phyloP scores from a whole-genome alignment of 306 rosid species.

The Coriaria nepalensis region DNA sequence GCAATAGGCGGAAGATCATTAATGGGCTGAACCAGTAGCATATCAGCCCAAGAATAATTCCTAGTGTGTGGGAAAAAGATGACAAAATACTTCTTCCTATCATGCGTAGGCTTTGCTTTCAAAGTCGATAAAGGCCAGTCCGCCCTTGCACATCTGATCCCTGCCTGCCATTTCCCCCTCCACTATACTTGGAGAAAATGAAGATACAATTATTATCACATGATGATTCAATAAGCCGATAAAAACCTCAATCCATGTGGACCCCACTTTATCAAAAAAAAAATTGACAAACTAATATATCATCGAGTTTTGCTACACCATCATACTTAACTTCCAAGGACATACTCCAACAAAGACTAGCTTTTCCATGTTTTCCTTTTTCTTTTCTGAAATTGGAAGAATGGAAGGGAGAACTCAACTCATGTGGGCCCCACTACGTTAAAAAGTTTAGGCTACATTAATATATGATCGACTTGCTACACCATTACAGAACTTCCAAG shows the following conservation, averaged over 20 bases:
- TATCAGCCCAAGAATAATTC: slow-evolving; percentile 93
- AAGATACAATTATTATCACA: not conserved
- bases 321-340: no score
- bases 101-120: slow-evolving; percentile 95
- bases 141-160: slow-evolving; percentile 86
- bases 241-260: no score
- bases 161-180: slow-evolving; percentile 99
- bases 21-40: slow-evolving; percentile 64
- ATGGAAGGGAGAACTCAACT: no score
- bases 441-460: no score
- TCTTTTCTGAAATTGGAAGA: no score
- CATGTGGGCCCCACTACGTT: no score
- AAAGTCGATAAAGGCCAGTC: slow-evolving; percentile 93
- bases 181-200: slow-evolving; percentile 46
- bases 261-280: not conserved
- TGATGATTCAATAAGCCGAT: no score
- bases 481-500: not conserved
- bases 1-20: slow-evolving; percentile 80
- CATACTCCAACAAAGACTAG: no score
- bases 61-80: slow-evolving; percentile 85
- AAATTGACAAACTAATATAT: slow-evolving; percentile 3
- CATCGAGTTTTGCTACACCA: no score
- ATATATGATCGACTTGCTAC: not conserved
- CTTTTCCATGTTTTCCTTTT: no score
- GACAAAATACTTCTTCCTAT: slow-evolving; percentile 79